Conservation (phyloP, 371 early-diverging fungal genomes). For the Apophysomyces ossiformis region DNA sequence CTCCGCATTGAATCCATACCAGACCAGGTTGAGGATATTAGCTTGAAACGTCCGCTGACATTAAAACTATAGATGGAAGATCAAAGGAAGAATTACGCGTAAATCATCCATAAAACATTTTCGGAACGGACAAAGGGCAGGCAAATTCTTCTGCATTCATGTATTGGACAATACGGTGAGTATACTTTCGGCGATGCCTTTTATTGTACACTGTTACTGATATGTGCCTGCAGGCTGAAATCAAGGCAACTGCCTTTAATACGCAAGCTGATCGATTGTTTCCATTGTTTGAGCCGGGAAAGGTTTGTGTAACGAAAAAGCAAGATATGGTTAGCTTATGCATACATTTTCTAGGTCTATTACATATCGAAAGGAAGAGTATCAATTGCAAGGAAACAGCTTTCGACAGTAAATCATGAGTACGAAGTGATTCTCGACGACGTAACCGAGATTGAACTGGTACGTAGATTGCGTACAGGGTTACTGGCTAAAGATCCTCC, state of each 20-base stretch:
- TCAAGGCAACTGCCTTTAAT: conserved; percentile 89
- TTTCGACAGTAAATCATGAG: conserved; percentile 69
- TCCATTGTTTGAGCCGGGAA: conserved; percentile 75
- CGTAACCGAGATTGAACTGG: conserved; percentile 48
- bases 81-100: background rate
- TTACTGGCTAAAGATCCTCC: background rate
- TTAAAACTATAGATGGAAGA: background rate
- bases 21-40: background rate
- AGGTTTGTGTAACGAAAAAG: conserved; percentile 38
- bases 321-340: too few relatives aligned
- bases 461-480: conserved; percentile 22
- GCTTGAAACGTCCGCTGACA: background rate
- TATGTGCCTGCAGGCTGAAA: conserved; percentile 70
- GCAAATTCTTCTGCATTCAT: conserved; percentile 11
- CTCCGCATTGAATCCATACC: background rate
- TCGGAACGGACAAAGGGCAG: background rate
- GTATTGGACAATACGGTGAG: conserved; percentile 1
- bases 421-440: conserved; percentile 84
- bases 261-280: conserved; percentile 80
- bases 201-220: background rate
- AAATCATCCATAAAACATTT: conserved; percentile 10
- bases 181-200: background rate
- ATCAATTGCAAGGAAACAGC: conserved; percentile 78
- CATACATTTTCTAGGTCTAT: conserved; percentile 21
- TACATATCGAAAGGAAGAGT: conserved; percentile 74